Conservation (phyloP, 139 green algal genomes). For the Chlorella sp. region DNA sequence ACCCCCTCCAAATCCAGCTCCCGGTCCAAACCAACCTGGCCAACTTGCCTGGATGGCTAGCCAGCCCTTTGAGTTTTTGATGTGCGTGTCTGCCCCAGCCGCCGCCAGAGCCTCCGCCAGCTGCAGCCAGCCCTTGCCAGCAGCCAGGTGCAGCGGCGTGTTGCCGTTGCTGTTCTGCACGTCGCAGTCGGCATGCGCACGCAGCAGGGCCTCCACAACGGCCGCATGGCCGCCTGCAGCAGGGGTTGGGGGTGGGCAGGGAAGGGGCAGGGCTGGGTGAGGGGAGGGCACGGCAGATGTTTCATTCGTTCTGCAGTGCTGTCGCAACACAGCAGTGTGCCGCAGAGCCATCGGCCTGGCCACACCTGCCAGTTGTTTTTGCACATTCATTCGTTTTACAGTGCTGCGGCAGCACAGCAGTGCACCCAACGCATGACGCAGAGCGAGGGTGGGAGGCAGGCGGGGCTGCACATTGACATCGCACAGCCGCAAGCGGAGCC, state of each 20-base stretch:
- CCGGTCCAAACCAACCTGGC: too few relatives aligned
- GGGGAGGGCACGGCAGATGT: background rate
- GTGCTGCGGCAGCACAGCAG: too few relatives aligned
- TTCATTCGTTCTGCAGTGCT: too few relatives aligned
- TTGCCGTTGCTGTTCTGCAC: slow-evolving; percentile 69
- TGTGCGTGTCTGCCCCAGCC: slow-evolving; percentile 38
- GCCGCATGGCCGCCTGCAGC: slow-evolving; percentile 76
- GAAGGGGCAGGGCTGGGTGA: too few relatives aligned
- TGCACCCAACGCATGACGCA: too few relatives aligned
- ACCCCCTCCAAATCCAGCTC: too few relatives aligned
- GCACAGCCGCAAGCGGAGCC: background rate
- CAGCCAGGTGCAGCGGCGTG: slow-evolving; percentile 62
- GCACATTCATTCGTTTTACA: too few relatives aligned
- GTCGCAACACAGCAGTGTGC: too few relatives aligned
- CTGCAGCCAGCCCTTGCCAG: slow-evolving; percentile 55
- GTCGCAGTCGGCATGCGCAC: slow-evolving; percentile 51
- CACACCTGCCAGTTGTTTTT: too few relatives aligned
- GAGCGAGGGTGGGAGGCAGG: background rate
- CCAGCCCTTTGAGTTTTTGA: slow-evolving; percentile 54
- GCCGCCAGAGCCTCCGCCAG: slow-evolving; percentile 30
- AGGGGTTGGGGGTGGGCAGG: background rate
- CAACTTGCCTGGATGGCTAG: slow-evolving; percentile 31
- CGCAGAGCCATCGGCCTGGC: too few relatives aligned
- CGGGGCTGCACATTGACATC: background rate
- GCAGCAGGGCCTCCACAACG: slow-evolving; percentile 41